Conservation (phyloP, 2,329 filamentous ascomycete species). For the Thielaviopsis populi region DNA sequence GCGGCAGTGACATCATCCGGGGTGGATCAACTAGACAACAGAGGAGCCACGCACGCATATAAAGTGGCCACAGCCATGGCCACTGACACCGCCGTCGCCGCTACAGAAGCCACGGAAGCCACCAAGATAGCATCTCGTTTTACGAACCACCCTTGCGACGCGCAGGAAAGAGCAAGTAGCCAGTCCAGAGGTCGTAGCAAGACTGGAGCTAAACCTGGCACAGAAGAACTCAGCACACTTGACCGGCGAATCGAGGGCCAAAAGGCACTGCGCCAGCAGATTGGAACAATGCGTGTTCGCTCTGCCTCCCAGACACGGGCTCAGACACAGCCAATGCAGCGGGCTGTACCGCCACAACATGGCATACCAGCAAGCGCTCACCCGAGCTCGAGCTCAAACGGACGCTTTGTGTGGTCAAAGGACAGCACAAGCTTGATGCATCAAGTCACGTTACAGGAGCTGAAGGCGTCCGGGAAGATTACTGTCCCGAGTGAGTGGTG, state of each 20-base stretch:
- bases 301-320: slow-evolving; percentile 4
- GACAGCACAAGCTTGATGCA: background rate
- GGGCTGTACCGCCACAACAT: background rate
- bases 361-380: background rate
- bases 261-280: slow-evolving; percentile 3
- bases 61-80: background rate
- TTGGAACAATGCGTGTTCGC: slow-evolving; percentile 3
- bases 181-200: background rate
- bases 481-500: background rate
- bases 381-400: background rate
- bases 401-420: background rate
- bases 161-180: background rate
- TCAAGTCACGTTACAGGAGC: background rate
- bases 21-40: too few species aligned
- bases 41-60: background rate
- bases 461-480: background rate
- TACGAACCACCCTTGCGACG: background rate
- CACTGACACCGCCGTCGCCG: too few species aligned
- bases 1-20: background rate
- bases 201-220: background rate
- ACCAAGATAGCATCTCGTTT: background rate
- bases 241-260: background rate
- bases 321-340: background rate
- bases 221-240: background rate
- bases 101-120: background rate